Conservation (phyloP, 164 flowering plant species). For the Vitis cinerea region DNA sequence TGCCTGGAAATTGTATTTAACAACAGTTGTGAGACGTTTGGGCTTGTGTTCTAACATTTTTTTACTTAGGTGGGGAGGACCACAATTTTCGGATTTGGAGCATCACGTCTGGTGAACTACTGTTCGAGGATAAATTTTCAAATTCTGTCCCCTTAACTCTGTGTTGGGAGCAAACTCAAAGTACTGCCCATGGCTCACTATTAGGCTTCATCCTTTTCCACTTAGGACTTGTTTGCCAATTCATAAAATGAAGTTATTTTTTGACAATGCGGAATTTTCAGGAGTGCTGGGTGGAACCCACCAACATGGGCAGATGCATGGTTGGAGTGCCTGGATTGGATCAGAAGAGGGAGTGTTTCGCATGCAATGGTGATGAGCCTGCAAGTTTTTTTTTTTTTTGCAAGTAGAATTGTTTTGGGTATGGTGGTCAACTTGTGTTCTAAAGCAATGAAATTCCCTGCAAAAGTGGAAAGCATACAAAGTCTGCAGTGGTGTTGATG, state of each 20-base stretch:
- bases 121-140: constrained; percentile 50
- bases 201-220: not conserved
- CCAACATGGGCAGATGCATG: constrained; percentile 10
- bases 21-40: not conserved
- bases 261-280: constrained; percentile 13
- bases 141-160: constrained; percentile 47
- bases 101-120: constrained; percentile 74
- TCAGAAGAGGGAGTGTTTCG: constrained; percentile 55
- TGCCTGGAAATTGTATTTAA: constrained; percentile 1
- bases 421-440: not conserved
- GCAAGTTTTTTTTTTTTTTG: not conserved
- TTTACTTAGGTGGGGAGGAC: constrained; percentile 81
- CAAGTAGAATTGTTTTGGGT: not conserved
- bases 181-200: constrained; percentile 19
- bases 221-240: not conserved
- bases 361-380: constrained; percentile 33
- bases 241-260: not conserved
- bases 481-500: too few relatives aligned
- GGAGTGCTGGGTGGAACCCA: constrained; percentile 2
- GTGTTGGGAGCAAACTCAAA: constrained; percentile 46
- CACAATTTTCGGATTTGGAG: constrained; percentile 69
- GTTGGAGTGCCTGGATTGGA: constrained; percentile 74
- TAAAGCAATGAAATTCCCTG: not conserved
- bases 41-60: constrained; percentile 10
- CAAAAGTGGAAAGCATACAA: not conserved